phyloP scores from a whole-genome alignment of 495 filamentous ascomycete species.

The Penicillium fimorum region DNA sequence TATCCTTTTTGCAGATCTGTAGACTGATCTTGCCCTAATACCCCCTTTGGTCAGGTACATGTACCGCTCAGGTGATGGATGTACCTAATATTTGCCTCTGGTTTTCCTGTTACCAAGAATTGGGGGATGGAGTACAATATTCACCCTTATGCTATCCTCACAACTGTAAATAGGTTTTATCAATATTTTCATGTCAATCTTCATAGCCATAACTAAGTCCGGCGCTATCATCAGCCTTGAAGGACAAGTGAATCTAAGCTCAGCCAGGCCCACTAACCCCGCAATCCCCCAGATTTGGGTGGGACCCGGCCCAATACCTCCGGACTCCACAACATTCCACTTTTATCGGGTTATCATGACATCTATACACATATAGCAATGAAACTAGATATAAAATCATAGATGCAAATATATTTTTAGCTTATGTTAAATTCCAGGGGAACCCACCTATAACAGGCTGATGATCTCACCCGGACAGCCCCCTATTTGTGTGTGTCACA shows the following conservation, averaged over 20 bases:
- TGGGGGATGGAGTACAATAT: background rate
- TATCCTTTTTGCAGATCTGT: too few relatives aligned
- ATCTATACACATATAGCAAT: background rate
- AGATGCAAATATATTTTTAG: background rate
- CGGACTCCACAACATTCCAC: constrained; percentile 5
- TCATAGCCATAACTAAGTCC: too few relatives aligned
- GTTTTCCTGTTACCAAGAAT: background rate
- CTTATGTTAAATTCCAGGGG: background rate
- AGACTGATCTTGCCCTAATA: too few relatives aligned
- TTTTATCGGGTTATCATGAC: background rate
- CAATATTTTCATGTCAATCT: background rate
- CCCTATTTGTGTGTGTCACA: constrained; percentile 2
- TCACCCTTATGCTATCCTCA: background rate
- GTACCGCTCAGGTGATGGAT: background rate
- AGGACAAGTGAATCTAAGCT: constrained; percentile 5
- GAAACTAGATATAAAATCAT: background rate
- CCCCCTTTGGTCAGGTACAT: too few relatives aligned
- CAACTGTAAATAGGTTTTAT: background rate
- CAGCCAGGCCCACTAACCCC: constrained; percentile 9
- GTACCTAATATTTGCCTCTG: background rate
- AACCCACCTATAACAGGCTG: background rate
- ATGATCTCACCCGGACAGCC: background rate
- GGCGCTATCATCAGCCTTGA: too few relatives aligned
- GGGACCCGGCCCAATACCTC: constrained; percentile 3
- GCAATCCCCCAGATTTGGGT: constrained; percentile 14